Evolutionary conservation across 306 rosid genomes (phyloP).

Genomic region (Lathyrus aphaca): DNA sequence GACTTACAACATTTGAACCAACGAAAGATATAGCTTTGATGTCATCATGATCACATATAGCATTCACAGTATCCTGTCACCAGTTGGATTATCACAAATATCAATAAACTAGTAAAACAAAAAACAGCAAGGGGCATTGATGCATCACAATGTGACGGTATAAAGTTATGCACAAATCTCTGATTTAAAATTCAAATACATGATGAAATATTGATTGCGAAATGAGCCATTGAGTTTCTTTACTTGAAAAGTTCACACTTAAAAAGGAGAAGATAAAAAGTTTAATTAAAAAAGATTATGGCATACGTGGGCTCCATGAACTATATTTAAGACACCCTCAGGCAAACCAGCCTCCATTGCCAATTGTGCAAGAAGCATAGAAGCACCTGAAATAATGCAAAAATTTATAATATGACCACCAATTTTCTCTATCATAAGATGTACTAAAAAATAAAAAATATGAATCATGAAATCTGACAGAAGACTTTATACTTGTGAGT

Average conservation of each 20-base stretch:
- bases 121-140: background rate
- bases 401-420: background rate
- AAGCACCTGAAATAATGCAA: slow-evolving; percentile 67
- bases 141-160: background rate
- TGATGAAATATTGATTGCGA: background rate
- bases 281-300: slow-evolving; percentile 6
- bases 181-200: slow-evolving; percentile 19
- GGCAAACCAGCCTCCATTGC: slow-evolving; percentile 99
- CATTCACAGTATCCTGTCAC: slow-evolving; percentile 86
- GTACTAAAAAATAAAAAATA: background rate
- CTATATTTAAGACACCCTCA: slow-evolving; percentile 84
- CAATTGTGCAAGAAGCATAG: slow-evolving; percentile 82
- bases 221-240: background rate
- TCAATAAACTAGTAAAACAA: slow-evolving; percentile 27
- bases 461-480: background rate
- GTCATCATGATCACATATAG: slow-evolving; percentile 85
- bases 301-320: slow-evolving; percentile 88
- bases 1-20: slow-evolving; percentile 89
- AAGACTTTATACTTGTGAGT: background rate
- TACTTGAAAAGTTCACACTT: slow-evolving; percentile 11
- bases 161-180: slow-evolving; percentile 23
- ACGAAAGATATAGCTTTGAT: slow-evolving; percentile 93
- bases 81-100: slow-evolving; percentile 37
- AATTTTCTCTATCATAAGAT: background rate
- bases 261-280: slow-evolving; percentile 14